Evolutionary conservation across 305 asterid genomes (phyloP).

Genomic region (Euphrasia arctica): DNA sequence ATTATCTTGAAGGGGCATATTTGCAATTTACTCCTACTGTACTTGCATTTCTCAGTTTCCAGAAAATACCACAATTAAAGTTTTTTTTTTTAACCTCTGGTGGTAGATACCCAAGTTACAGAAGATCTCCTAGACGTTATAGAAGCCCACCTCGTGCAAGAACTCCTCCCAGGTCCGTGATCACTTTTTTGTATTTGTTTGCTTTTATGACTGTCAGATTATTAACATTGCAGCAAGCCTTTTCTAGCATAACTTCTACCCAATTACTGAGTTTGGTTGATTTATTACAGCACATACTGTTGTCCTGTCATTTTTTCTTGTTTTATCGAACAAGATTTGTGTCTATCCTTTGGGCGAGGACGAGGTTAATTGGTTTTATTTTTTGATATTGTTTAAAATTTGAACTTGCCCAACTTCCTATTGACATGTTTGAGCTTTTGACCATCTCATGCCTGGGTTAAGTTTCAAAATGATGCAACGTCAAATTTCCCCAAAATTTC

Average conservation of each 20-base stretch:
- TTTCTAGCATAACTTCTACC: neutral
- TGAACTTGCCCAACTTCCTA: neutral
- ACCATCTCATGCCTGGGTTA: neutral
- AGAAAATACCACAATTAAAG: neutral
- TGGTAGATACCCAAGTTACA: slow-evolving; percentile 62
- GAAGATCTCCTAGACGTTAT: slow-evolving; percentile 94
- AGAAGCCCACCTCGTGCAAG: slow-evolving; percentile 95
- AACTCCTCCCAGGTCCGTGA: slow-evolving; percentile 69
- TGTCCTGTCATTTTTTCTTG: neutral
- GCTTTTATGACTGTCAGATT: neutral
- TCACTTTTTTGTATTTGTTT: neutral
- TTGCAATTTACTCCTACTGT: neutral
- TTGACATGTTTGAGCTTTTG: neutral
- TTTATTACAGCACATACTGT: neutral
- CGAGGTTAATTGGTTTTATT: neutral
- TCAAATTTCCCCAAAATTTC: neutral
- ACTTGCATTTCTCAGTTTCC: slow-evolving; percentile 6
- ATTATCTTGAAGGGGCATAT: neutral
- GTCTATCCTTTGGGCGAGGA: neutral
- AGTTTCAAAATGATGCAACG: neutral
- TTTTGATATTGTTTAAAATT: neutral
- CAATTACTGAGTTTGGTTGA: neutral
- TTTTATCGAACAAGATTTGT: neutral
- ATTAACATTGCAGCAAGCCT: neutral
- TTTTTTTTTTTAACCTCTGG: slow-evolving; percentile 5